Conservation (phyloP, 2,329 filamentous ascomycete genomes). For the Xylaria sp. region DNA sequence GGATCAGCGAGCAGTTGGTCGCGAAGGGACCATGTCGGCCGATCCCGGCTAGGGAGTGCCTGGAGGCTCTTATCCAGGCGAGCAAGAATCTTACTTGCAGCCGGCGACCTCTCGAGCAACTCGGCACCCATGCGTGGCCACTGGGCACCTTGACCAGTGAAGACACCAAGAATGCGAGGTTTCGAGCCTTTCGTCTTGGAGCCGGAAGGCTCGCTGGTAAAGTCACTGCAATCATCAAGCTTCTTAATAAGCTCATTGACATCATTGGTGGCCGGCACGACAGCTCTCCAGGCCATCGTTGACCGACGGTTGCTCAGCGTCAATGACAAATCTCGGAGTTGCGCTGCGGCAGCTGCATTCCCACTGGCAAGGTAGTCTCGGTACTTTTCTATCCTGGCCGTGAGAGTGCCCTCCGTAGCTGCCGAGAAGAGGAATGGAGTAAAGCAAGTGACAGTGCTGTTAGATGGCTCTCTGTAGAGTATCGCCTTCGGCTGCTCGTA, state of each 20-base stretch:
- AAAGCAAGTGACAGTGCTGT: not conserved
- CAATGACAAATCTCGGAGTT: not conserved
- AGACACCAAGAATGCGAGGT: conserved; percentile 43
- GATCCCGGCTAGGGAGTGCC: conserved; percentile 34
- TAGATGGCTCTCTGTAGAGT: not conserved
- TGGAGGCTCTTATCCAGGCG: conserved; percentile 38
- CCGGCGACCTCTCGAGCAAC: conserved; percentile 34
- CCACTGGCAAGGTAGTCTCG: not conserved
- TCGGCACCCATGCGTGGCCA: conserved; percentile 45
- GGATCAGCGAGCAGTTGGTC: not conserved
- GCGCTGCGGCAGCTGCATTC: not conserved
- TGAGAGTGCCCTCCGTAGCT: not conserved
- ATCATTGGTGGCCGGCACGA: not conserved
- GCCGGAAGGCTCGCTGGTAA: not conserved
- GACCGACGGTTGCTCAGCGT: conserved; percentile 3
- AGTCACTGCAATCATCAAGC: not conserved
- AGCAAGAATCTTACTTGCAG: conserved; percentile 33
- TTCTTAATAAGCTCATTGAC: conserved; percentile 5
- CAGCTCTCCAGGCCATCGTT: not conserved
- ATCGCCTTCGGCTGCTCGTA: conserved; percentile 23
- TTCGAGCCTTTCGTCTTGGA: not conserved
- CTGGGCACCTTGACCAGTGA: conserved; percentile 51
- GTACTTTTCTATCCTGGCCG: not conserved
- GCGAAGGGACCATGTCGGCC: conserved; percentile 38
- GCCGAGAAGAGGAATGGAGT: conserved; percentile 5